Conservation (phyloP, 768 basidiomycete genomes). For the Hysterangium stoloniferum region DNA sequence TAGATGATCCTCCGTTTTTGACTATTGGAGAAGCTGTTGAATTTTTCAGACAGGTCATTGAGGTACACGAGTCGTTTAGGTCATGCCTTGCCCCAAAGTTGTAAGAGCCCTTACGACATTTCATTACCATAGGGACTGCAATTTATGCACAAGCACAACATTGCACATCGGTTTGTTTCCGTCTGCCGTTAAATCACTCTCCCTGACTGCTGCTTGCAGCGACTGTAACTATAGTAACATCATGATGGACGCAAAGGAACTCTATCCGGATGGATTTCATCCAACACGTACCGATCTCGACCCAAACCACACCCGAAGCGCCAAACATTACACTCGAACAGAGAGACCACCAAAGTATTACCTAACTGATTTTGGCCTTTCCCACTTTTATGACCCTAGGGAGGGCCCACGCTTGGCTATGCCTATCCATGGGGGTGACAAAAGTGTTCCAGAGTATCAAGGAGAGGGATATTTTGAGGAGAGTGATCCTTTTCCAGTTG, state of each 20-base stretch:
- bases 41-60: conserved; percentile 25
- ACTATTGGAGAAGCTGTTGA: conserved; percentile 27
- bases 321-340: conserved; percentile 16
- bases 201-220: background rate
- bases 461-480: background rate
- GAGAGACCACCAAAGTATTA: conserved; percentile 21
- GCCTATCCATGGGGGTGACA: conserved; percentile 34
- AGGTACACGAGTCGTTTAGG: conserved; percentile 16
- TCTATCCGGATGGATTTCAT: conserved; percentile 17
- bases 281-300: background rate
- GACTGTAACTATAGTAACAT: conserved; percentile 14
- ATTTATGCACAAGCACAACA: conserved; percentile 30
- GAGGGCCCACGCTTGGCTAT: conserved; percentile 12
- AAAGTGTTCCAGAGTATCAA: conserved; percentile 31
- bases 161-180: conserved; percentile 30
- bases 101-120: background rate
- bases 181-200: background rate
- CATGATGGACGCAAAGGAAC: conserved; percentile 15
- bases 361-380: conserved; percentile 20
- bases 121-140: conserved; percentile 24
- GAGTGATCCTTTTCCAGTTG: conserved; percentile 32
- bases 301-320: conserved; percentile 6
- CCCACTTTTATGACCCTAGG: conserved; percentile 14
- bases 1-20: conserved; percentile 20
- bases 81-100: background rate